A percentile compares a stretch with the other conserved stretches of the same genome.
Evolutionary conservation across 2,329 filamentous ascomycete genomes (phyloP).

Genomic region (Ascochyta fabae): DNA sequence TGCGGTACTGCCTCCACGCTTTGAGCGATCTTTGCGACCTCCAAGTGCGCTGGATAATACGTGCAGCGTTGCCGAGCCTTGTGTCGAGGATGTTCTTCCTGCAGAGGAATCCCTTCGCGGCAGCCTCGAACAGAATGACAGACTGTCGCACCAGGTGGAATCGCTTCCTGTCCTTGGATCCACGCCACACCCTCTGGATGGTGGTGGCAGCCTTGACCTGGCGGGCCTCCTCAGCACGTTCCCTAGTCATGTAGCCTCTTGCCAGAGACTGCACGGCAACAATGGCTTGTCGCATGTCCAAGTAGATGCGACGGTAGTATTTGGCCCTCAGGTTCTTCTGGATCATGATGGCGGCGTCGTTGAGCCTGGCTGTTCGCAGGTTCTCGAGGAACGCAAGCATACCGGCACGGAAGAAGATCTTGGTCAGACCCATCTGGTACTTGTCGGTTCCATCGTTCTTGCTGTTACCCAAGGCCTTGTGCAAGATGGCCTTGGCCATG

Average conservation of each 20-base stretch:
- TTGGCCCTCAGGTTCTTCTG: conserved; percentile 97
- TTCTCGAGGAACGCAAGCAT: conserved; percentile 99
- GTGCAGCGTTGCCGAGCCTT: conserved; percentile 87
- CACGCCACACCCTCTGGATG: conserved; percentile 94
- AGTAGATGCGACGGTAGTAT: conserved; percentile 90
- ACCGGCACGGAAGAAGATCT: conserved; percentile 98
- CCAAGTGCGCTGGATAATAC: conserved; percentile 90
- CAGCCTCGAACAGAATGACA: conserved; percentile 85
- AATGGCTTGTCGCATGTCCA: conserved; percentile 83
- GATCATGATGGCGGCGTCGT: conserved; percentile 94
- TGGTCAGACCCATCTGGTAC: conserved; percentile 95
- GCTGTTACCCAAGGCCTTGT: conserved; percentile 76
- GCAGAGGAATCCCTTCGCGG: conserved; percentile 89
- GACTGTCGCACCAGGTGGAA: conserved; percentile 82
- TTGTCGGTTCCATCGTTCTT: conserved; percentile 78
- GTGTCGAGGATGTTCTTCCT: conserved; percentile 93
- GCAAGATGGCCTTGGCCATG: conserved; percentile 92
- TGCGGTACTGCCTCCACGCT: conserved; percentile 86
- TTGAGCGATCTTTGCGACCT: conserved; percentile 78
- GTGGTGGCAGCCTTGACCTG: conserved; percentile 87
- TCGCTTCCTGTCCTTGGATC: conserved; percentile 83
- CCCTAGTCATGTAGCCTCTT: conserved; percentile 79
- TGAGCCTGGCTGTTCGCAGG: conserved; percentile 85
- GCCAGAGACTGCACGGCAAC: conserved; percentile 79
- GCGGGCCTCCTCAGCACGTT: conserved; percentile 78